A percentile compares a stretch with the other conserved stretches of the same genome.
These are phyloP conservation scores for Colletotrichum neosansevieriae DNA, from an alignment of 2,329 filamentous ascomycete genomes.

Conservation along the genomic window DNA sequence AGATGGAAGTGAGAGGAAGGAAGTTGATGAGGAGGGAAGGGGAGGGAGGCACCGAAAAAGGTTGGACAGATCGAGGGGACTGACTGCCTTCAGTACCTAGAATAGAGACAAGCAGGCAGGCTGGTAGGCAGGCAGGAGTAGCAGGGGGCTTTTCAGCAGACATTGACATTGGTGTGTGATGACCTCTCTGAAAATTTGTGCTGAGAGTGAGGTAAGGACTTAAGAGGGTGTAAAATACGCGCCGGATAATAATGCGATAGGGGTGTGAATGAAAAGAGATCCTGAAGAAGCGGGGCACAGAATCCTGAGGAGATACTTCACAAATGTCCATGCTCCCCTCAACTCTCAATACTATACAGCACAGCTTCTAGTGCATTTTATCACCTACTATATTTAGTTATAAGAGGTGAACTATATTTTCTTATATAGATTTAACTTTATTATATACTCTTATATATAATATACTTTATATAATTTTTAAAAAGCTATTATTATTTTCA, in stretches of 20 bases:
- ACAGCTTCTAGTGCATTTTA: too few relatives aligned
- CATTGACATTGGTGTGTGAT: constrained; percentile 34
- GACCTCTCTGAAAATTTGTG: constrained; percentile 35
- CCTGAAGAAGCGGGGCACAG: constrained; percentile 18
- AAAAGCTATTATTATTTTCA: too few relatives aligned
- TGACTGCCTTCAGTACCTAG: not conserved
- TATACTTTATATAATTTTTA: too few relatives aligned
- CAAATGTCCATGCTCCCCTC: too few relatives aligned
- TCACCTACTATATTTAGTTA: too few relatives aligned
- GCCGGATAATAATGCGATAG: too few relatives aligned
- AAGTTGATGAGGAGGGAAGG: not conserved
- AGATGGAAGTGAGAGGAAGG: not conserved
- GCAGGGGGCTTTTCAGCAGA: constrained; percentile 20
- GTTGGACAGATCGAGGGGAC: not conserved
- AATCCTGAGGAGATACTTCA: too few relatives aligned
- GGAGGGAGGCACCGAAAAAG: constrained; percentile 2
- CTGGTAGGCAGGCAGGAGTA: constrained; percentile 1
- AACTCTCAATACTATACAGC: too few relatives aligned
- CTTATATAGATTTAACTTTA: too few relatives aligned
- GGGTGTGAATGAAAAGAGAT: not conserved
- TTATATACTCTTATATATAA: too few relatives aligned
- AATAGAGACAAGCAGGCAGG: not conserved
- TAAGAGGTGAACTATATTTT: too few relatives aligned
- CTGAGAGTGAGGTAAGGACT: not conserved
- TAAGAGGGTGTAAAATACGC: not conserved